Evolutionary conservation across 352 stramenopile genomes (phyloP).

Genomic region (Vaucheria bursata): DNA sequence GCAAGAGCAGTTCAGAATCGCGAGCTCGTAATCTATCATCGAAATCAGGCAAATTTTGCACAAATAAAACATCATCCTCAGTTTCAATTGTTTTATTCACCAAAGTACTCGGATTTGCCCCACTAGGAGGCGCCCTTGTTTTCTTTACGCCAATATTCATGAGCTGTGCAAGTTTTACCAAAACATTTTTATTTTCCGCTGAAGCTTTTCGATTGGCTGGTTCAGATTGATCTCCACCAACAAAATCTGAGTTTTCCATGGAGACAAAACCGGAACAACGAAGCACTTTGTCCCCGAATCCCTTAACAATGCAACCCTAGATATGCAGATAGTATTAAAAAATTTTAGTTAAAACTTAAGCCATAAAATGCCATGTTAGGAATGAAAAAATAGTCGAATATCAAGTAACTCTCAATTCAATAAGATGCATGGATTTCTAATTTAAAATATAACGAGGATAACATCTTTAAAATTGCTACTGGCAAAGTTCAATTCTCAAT

Average conservation of each 20-base stretch:
- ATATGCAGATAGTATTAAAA: no score
- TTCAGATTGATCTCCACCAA: no score
- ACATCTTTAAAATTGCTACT: no score
- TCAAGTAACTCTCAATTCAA: no score
- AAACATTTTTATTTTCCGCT: background rate
- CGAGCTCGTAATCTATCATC: constrained; percentile 84
- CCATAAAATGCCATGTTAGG: no score
- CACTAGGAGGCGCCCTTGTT: constrained; percentile 50
- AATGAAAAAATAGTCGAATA: no score
- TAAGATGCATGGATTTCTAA: no score
- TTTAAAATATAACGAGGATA: no score
- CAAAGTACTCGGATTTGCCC: constrained; percentile 54
- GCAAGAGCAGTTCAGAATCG: constrained; percentile 92
- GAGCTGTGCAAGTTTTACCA: background rate
- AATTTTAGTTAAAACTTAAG: no score
- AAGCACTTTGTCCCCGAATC: background rate
- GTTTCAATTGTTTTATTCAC: constrained; percentile 61
- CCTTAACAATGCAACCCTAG: constrained; percentile 5
- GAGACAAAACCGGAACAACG: background rate
- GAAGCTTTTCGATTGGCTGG: no score
- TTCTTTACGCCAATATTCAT: constrained; percentile 30
- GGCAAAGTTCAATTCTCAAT: no score
- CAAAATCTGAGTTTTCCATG: background rate
- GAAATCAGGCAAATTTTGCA: constrained; percentile 88
- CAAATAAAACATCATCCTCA: constrained; percentile 95